Evolutionary conservation across 179 eudicot species (phyloP).

Genomic region (Silene vulgaris): DNA sequence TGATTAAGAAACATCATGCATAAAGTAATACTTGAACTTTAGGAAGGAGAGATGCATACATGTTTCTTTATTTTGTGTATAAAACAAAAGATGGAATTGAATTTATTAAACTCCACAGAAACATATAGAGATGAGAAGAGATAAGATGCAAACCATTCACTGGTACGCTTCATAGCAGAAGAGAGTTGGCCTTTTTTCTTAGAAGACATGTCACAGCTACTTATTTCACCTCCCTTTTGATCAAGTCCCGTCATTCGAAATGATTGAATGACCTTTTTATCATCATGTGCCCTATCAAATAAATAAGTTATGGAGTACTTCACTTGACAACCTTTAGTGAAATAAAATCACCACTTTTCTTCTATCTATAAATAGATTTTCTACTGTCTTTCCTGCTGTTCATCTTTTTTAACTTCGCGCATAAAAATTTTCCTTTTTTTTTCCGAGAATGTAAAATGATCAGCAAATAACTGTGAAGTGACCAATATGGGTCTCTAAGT

Average conservation of each 20-base stretch:
- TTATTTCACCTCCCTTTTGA: constrained; percentile 30
- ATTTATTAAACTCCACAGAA: constrained; percentile 12
- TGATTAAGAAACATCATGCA: constrained; percentile 8
- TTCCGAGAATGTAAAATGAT: constrained; percentile 6
- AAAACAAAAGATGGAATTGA: background rate
- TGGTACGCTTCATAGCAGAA: constrained; percentile 74
- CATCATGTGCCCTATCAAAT: constrained; percentile 35
- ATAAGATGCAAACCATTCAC: constrained; percentile 61
- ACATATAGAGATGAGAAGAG: constrained; percentile 14
- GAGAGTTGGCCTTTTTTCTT: constrained; percentile 59
- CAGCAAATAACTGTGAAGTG: background rate
- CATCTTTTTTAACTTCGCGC: background rate
- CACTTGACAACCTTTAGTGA: constrained; percentile 17
- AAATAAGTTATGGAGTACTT: constrained; percentile 14
- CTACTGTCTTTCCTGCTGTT: constrained; percentile 15
- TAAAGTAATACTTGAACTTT: background rate
- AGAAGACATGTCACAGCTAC: constrained; percentile 38
- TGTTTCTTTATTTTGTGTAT: background rate
- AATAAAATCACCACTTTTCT: constrained; percentile 9
- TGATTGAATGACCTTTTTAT: constrained; percentile 27
- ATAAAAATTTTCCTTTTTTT: background rate
- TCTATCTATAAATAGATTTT: constrained; percentile 16
- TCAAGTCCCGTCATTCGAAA: constrained; percentile 41
- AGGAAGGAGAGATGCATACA: constrained; percentile 15
- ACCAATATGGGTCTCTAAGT: constrained; percentile 16